Evolutionary conservation across 2,329 filamentous ascomycete genomes (phyloP).

Genomic region (Cladosporium halotolerans): DNA sequence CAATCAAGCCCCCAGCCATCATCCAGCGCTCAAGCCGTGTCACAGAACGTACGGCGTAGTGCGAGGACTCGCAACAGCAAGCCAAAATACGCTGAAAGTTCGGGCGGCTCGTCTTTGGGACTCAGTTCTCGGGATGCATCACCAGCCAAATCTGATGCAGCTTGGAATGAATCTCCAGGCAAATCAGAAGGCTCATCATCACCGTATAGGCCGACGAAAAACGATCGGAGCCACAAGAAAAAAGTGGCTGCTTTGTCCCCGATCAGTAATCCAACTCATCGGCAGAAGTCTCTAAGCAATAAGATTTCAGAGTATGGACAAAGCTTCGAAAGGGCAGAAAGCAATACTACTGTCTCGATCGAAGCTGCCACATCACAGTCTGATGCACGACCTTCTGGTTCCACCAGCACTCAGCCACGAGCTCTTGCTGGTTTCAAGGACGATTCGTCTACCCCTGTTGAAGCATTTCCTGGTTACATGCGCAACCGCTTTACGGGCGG

Average conservation of each 20-base stretch:
- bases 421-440: too few species aligned
- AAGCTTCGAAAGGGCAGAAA: neutral
- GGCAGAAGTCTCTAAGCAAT: neutral
- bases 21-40: neutral
- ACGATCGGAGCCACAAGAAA: neutral
- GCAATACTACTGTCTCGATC: neutral
- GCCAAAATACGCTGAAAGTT: slow-evolving; percentile 16
- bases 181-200: slow-evolving; percentile 12
- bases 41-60: slow-evolving; percentile 14
- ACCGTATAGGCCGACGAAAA: neutral
- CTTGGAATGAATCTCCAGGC: slow-evolving; percentile 6
- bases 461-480: too few species aligned
- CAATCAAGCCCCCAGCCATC: neutral
- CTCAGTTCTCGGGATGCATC: slow-evolving; percentile 10
- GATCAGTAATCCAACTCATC: neutral
- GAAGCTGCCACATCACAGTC: neutral
- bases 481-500: too few species aligned
- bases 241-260: neutral
- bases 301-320: neutral
- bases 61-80: slow-evolving; percentile 13
- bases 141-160: slow-evolving; percentile 14
- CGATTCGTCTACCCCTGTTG: too few species aligned
- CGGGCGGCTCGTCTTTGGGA: neutral
- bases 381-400: neutral
- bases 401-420: neutral